Conservation (phyloP, 2,329 filamentous ascomycete genomes). For the Xylariaceae sp. region DNA sequence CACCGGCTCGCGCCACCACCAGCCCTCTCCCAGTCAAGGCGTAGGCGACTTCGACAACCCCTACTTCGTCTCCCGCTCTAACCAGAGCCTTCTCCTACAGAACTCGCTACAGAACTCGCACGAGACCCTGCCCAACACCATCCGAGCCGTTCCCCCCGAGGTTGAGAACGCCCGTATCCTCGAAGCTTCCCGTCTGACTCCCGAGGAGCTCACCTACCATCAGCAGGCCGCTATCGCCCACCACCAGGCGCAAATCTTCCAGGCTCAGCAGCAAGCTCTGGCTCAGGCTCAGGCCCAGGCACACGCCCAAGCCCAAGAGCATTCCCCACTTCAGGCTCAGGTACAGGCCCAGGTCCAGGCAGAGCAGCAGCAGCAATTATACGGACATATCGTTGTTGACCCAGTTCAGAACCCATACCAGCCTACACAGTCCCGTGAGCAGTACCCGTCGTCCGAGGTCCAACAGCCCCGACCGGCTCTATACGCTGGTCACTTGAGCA, state of each 20-base stretch:
- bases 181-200: too few relatives aligned
- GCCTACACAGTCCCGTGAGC: constrained; percentile 24
- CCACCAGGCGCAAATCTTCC: constrained; percentile 14
- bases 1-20: constrained; percentile 10
- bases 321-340: constrained; percentile 22
- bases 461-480: constrained; percentile 15
- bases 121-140: constrained; percentile 32
- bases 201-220: constrained; percentile 36
- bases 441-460: constrained; percentile 18
- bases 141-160: constrained; percentile 41
- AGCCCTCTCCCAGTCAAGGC: constrained; percentile 39
- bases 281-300: constrained; percentile 12
- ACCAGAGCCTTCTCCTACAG: constrained; percentile 33
- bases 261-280: constrained; percentile 19
- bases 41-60: constrained; percentile 33
- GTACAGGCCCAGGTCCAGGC: constrained; percentile 21
- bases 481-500: constrained; percentile 22
- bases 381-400: constrained; percentile 33
- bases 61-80: constrained; percentile 30
- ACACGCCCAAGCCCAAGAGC: constrained; percentile 27
- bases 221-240: constrained; percentile 28
- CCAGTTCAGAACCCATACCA: constrained; percentile 29
- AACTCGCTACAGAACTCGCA: constrained; percentile 35
- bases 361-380: constrained; percentile 32
- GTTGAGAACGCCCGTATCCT: constrained; percentile 36